Evolutionary conservation across 2,329 filamentous ascomycete species (phyloP).

Genomic region (Microascus cirrosus): DNA sequence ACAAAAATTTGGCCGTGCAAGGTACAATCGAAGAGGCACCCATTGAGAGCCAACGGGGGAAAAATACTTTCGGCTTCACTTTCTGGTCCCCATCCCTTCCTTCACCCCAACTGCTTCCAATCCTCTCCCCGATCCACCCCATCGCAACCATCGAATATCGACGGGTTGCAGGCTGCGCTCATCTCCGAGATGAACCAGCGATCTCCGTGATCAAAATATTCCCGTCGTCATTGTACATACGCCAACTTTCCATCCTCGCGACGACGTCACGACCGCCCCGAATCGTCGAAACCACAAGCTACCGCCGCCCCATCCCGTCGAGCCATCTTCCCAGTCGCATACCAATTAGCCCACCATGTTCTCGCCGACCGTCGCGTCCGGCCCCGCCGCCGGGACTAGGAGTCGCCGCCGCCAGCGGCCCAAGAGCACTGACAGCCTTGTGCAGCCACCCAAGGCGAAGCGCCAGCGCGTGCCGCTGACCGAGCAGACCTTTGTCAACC

Average conservation of each 20-base stretch:
- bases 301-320: neutral
- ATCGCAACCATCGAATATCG: neutral
- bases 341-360: slow-evolving; percentile 37
- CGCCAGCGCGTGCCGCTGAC: slow-evolving; percentile 46
- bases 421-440: slow-evolving; percentile 39
- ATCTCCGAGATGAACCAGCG: slow-evolving; percentile 2
- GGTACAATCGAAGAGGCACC: neutral
- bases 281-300: neutral
- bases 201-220: neutral
- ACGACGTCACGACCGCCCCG: neutral
- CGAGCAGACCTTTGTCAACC: slow-evolving; percentile 44
- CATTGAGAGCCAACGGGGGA: neutral
- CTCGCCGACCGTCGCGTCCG: slow-evolving; percentile 36
- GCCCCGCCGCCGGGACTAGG: slow-evolving; percentile 44
- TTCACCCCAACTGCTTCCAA: neutral
- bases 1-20: neutral
- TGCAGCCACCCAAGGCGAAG: slow-evolving; percentile 52
- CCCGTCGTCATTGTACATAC: neutral
- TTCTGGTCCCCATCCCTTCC: neutral
- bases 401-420: slow-evolving; percentile 53
- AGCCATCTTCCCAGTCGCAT: neutral
- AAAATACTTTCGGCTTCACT: neutral
- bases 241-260: neutral
- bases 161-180: neutral
- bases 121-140: neutral